Evolutionary conservation across 2,329 filamentous ascomycete genomes (phyloP).

Genomic region (Metarhizium album): DNA sequence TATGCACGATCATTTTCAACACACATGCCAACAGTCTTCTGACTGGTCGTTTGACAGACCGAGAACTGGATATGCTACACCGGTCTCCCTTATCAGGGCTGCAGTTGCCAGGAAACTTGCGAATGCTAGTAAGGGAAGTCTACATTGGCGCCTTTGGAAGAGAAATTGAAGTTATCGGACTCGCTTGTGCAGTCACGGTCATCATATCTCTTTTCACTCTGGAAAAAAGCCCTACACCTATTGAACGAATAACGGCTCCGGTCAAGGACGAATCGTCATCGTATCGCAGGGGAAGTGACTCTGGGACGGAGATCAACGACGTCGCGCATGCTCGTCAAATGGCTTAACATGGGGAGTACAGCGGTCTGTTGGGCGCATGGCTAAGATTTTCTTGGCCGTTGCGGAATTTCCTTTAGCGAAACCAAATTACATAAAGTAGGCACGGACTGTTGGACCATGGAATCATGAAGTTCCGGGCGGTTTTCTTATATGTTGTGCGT

Average conservation of each 20-base stretch:
- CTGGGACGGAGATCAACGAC: slow-evolving; percentile 25
- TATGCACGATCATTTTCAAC: slow-evolving; percentile 50
- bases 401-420: background rate
- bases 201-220: slow-evolving; percentile 32
- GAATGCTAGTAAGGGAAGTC: slow-evolving; percentile 25
- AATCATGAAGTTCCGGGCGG: background rate
- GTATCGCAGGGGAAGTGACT: slow-evolving; percentile 24
- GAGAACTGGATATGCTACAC: slow-evolving; percentile 31
- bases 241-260: slow-evolving; percentile 20
- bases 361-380: background rate
- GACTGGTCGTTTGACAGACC: slow-evolving; percentile 20
- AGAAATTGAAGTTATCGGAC: slow-evolving; percentile 36
- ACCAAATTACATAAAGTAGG: background rate
- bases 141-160: slow-evolving; percentile 36
- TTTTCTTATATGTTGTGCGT: background rate
- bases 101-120: slow-evolving; percentile 21
- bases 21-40: slow-evolving; percentile 28
- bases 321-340: slow-evolving; percentile 14
- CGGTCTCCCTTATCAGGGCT: slow-evolving; percentile 31
- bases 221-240: slow-evolving; percentile 28
- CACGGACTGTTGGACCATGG: background rate
- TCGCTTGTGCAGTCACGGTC: slow-evolving; percentile 31
- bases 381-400: background rate
- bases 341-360: slow-evolving; percentile 7
- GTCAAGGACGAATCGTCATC: slow-evolving; percentile 19